A percentile compares a stretch with the other conserved stretches of the same genome.
These are phyloP conservation scores for Heterobasidion occidentale DNA, from an alignment of 1,284 basidiomycete genomes.

Conservation along the genomic window DNA sequence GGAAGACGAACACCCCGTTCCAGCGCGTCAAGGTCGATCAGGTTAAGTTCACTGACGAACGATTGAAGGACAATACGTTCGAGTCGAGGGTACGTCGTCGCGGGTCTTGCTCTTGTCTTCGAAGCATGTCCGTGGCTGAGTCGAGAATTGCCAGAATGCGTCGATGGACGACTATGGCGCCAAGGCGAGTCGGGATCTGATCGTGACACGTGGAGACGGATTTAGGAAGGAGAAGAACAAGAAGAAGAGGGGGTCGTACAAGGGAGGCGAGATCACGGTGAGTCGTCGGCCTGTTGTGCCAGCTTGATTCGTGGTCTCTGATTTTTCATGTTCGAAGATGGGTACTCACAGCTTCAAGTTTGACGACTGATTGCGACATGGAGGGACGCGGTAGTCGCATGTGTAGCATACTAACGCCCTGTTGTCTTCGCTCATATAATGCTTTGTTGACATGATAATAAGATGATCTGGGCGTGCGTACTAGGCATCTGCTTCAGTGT, in stretches of 20 bases:
- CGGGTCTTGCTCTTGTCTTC: slow-evolving; percentile 4
- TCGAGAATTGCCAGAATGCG: too few species aligned
- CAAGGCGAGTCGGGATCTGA: slow-evolving; percentile 78
- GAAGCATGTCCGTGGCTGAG: not conserved
- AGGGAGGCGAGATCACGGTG: slow-evolving; percentile 88
- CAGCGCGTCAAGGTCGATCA: slow-evolving; percentile 74
- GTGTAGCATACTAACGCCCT: too few species aligned
- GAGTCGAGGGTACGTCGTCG: slow-evolving; percentile 57
- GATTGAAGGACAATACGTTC: slow-evolving; percentile 79
- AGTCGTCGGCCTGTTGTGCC: slow-evolving; percentile 3
- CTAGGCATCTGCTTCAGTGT: too few species aligned
- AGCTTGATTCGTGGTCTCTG: not conserved
- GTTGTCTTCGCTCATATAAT: too few species aligned
- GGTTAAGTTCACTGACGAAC: slow-evolving; percentile 45
- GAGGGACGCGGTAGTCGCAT: too few species aligned
- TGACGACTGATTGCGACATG: not conserved
- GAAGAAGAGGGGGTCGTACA: slow-evolving; percentile 94
- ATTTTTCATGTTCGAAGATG: slow-evolving; percentile 39
- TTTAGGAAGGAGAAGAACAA: slow-evolving; percentile 99
- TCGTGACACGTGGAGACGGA: slow-evolving; percentile 88
- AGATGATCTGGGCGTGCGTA: too few species aligned
- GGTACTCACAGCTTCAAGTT: slow-evolving; percentile 84
- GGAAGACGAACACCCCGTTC: slow-evolving; percentile 60
- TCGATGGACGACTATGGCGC: slow-evolving; percentile 78
- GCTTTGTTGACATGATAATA: too few species aligned